Percentiles rank a stretch among this genome's conserved stretches.
phyloP scores from a whole-genome alignment of 176 grass and related monocot genomes.

The Luzula sylvatica region DNA sequence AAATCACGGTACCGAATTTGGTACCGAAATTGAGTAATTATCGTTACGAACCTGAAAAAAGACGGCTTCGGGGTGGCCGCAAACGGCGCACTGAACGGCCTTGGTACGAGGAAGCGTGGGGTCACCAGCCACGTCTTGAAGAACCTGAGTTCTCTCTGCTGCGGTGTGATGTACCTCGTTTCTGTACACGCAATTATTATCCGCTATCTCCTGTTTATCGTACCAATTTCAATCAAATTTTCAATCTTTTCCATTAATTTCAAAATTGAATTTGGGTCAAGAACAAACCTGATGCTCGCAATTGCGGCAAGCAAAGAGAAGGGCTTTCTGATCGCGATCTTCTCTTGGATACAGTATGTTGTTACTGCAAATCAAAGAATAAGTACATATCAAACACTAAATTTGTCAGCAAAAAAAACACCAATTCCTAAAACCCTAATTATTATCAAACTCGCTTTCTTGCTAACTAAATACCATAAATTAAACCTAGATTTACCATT shows the following conservation, averaged over 20 bases:
- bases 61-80: constrained; percentile 65
- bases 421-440: not conserved
- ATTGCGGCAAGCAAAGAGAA: constrained; percentile 56
- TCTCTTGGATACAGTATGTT: constrained; percentile 71
- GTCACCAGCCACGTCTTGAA: constrained; percentile 76
- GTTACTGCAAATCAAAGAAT: constrained; percentile 31
- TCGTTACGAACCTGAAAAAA: constrained; percentile 85
- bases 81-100: constrained; percentile 37
- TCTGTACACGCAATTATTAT: constrained; percentile 72
- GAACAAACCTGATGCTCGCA: constrained; percentile 46
- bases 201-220: constrained; percentile 64
- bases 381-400: not conserved
- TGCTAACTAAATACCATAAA: not conserved
- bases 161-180: constrained; percentile 73
- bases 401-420: not conserved
- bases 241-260: too few species aligned
- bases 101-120: constrained; percentile 78
- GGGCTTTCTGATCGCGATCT: constrained; percentile 25
- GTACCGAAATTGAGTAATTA: too few species aligned
- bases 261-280: not conserved
- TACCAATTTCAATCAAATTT: not conserved
- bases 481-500: constrained; percentile 20
- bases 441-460: not conserved
- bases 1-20: too few species aligned
- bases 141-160: constrained; percentile 67